Base-by-base conservation (phyloP, 139 green algal genomes). In the Tetraselmis chui region DNA sequence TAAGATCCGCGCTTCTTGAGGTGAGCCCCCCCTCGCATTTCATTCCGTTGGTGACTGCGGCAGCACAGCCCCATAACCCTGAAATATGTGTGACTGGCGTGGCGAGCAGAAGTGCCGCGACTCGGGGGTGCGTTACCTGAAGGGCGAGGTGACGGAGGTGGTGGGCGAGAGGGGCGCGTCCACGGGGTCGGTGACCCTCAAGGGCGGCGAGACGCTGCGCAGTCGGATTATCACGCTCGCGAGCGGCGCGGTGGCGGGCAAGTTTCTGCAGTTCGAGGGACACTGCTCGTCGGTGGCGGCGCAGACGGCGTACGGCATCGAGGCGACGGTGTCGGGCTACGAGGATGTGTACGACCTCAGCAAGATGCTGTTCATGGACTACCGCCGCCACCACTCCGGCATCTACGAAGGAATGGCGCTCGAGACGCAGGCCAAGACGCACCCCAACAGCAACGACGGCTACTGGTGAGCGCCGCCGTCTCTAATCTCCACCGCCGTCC, bases 291-390 rank as follows among this genome's bases (percentile, higher is more conserved):
- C 80, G 0, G 91, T 96, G 75, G 95, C 93, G 2, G 94, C 95
- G 29, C 94, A 98, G 87, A 98, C 94, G 11, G 94, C 94, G 28
- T 98, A 98, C 81, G 94, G 94, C 75, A 96, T 98, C 25, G 88
- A 94, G 45, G 45, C 45, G 45, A 67, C 45, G 45, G 45, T 67
- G 45, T 67, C 45, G 32, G 84, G 92, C 25, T 98, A 97, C 79
- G 81, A 87, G 0, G 83, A 87, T 0, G 84, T 79, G 0, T 98
- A 95, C 84, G 88, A 91, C 24, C 28, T 45, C 0, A 81, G 89
- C 26, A 80, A 87, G 18, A 95, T 95, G 90, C 84, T 94, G 30
- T 97, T 97, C 84, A 97, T 97, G 93, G 93, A 97, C 87, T 97
- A 93, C 85, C 80, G 94, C 28, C 87, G 94, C 23, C 92, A 96